phyloP scores from a whole-genome alignment of 768 basidiomycete genomes.

The Amanita jacksonii region DNA sequence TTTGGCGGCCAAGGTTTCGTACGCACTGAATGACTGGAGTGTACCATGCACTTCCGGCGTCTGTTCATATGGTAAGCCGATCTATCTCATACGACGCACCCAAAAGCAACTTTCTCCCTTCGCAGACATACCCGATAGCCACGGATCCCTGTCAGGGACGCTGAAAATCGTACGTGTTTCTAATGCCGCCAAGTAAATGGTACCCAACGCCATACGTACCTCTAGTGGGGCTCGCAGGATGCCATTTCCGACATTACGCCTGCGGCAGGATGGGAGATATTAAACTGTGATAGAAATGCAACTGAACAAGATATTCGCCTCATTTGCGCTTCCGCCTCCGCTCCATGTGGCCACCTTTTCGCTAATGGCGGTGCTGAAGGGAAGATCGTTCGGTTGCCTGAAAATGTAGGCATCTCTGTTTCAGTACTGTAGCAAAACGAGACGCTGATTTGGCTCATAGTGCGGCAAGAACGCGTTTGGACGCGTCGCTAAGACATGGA shows the following conservation, averaged over 20 bases:
- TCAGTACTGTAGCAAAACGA: background rate
- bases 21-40: conserved; percentile 30
- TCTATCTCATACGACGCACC: background rate
- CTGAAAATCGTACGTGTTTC: conserved; percentile 26
- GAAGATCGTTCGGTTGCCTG: conserved; percentile 44
- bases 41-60: conserved; percentile 28
- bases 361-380: conserved; percentile 29
- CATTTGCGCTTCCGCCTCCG: conserved; percentile 28
- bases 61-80: conserved; percentile 27
- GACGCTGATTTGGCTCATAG: conserved; percentile 13
- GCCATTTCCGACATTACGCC: conserved; percentile 34
- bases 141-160: conserved; percentile 26
- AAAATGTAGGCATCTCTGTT: conserved; percentile 27
- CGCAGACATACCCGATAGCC: conserved; percentile 22
- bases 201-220: too few relatives aligned
- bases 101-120: background rate
- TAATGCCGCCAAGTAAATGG: background rate
- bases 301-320: conserved; percentile 38
- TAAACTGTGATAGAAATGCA: conserved; percentile 32
- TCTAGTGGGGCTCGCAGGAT: conserved; percentile 29
- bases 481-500: conserved; percentile 31
- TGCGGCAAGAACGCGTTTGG: conserved; percentile 32
- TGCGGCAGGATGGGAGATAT: conserved; percentile 45
- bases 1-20: background rate
- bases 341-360: conserved; percentile 31